These are phyloP conservation scores for Metarhizium album DNA, from an alignment of 2,329 filamentous ascomycete genomes.

Conservation along the genomic window DNA sequence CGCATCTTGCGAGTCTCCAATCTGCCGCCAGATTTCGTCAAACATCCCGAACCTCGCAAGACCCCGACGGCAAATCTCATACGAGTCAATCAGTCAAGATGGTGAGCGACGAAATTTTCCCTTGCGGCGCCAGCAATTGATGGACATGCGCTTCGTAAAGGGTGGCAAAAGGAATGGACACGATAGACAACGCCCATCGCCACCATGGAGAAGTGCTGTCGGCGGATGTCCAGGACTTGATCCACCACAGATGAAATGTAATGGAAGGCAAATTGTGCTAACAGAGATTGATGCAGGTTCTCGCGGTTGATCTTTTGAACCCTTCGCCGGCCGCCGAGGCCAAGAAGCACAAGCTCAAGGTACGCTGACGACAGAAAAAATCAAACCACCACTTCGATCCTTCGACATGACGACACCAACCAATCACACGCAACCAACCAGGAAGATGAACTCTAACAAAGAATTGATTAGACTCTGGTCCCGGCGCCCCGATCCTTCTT, in stretches of 20 bases:
- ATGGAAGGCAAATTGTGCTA: conserved; percentile 27
- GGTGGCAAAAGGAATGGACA: background rate
- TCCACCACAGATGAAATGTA: background rate
- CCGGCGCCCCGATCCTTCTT: conserved; percentile 98
- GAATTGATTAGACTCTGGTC: conserved; percentile 62
- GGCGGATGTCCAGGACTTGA: conserved; percentile 2
- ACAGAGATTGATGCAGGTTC: conserved; percentile 61
- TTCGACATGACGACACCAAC: conserved; percentile 7
- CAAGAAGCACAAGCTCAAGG: conserved; percentile 99
- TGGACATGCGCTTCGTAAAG: conserved; percentile 11
- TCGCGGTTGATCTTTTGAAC: conserved; percentile 99
- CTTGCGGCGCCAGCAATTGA: conserved; percentile 8
- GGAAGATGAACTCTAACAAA: background rate
- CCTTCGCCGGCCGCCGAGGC: conserved; percentile 94
- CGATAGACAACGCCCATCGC: conserved; percentile 8
- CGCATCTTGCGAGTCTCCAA: conserved; percentile 40
- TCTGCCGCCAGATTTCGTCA: conserved; percentile 47
- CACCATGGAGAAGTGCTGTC: conserved; percentile 11
- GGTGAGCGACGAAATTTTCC: conserved; percentile 40
- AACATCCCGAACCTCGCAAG: conserved; percentile 37
- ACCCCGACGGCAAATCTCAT: conserved; percentile 28
- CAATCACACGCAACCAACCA: background rate
- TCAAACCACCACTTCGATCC: conserved; percentile 7
- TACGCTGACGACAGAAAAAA: conserved; percentile 33
- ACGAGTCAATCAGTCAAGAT: conserved; percentile 52